Base-by-base conservation (phyloP, 169 alveolate genomes). In the Plasmodium reichenowi region DNA sequence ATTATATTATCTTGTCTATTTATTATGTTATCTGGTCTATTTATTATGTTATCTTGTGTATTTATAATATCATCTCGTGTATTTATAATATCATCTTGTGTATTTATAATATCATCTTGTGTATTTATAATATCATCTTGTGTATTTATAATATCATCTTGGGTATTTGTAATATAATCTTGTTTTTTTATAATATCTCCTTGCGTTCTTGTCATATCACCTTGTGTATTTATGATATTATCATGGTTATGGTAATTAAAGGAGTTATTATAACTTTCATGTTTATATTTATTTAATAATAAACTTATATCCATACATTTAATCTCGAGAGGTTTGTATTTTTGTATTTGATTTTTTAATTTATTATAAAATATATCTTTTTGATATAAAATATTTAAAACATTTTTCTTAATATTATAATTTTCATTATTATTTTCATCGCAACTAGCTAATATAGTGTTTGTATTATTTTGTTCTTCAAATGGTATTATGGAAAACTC, bases 321-420 rank as follows among this genome's bases (percentile, higher is more conserved):
- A 15, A 74, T 74, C 88, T 58, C 38, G n/a, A 74, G 13, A 3
- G 88, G 88, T 43, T 74, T 74, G 59, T 59, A 58, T 45, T 26
- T 74, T 50, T 74, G 58, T 43, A 74, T 29, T 32, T 74, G 29
- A 32, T 29, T 74, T 26, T 74, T 74, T 9, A 74, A 38, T 32
- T 74, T 74, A 58, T 74, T 43, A 45, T 74, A 74, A 26, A 74
- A 20, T 8, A 74, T 74, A 48, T 74, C 88, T 74, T 74, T 74
- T 74, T 50, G 58, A 43, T 71, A 43, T 43, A 74, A 74, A 5
- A 74, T 7, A 48, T 48, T 52, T 24, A 74, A 74, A 59, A 74
- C 60, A 38, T 74, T 59, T 59, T 74, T 74, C 71, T 24, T 24
- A 1, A 72, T 20, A 56, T 32, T 56, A 71, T 48, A 45, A 45